Conservation (phyloP, 2,329 filamentous ascomycete genomes). For the Trichoderma harzianum region DNA sequence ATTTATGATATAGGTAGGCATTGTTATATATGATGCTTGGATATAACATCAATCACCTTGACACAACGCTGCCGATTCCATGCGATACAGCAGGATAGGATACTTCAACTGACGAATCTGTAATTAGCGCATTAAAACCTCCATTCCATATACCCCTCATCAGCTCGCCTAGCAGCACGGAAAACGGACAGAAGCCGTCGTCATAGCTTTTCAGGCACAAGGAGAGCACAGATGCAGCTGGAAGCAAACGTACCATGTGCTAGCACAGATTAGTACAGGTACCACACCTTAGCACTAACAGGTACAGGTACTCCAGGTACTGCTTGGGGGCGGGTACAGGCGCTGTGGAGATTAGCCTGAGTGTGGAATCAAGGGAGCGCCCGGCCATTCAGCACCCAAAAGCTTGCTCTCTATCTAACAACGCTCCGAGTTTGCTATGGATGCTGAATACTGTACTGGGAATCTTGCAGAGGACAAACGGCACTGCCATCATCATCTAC, state of each 20-base stretch:
- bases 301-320: background rate
- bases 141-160: background rate
- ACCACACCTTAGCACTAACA: background rate
- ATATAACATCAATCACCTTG: background rate
- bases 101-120: background rate
- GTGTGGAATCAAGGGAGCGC: background rate
- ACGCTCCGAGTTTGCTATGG: background rate
- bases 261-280: background rate
- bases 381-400: background rate
- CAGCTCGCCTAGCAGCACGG: background rate
- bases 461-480: background rate
- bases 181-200: background rate
- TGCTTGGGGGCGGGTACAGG: background rate
- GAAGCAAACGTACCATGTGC: background rate
- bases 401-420: background rate
- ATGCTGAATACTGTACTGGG: background rate
- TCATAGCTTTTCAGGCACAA: background rate
- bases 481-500: background rate
- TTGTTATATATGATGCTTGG: background rate
- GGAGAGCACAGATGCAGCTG: background rate
- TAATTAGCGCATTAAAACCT: background rate
- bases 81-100: background rate
- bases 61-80: background rate
- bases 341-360: background rate
- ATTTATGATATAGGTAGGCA: background rate